phyloP scores from a whole-genome alignment of 768 basidiomycete genomes.

The Mycena capillaripes region DNA sequence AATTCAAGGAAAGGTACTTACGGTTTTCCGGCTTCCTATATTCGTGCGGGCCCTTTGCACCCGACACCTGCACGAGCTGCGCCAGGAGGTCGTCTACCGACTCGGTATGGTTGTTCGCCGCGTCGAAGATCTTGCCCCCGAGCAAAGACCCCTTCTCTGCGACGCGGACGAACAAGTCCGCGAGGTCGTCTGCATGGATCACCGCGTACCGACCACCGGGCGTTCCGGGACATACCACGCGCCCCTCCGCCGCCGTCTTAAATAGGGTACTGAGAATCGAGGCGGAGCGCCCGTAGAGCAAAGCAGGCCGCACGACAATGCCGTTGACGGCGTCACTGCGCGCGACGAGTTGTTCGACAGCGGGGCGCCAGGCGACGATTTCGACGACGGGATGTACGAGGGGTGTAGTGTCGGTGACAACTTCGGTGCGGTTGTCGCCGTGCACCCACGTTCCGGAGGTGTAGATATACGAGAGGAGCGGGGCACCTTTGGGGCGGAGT shows the following conservation, averaged over 20 bases:
- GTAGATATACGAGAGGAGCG: conserved; percentile 61
- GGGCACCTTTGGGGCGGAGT: conserved; percentile 45
- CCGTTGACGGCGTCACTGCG: conserved; percentile 51
- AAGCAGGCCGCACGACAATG: conserved; percentile 58
- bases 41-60: conserved; percentile 50
- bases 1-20: conserved; percentile 41
- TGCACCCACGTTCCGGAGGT: conserved; percentile 62
- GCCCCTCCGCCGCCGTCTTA: conserved; percentile 44
- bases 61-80: conserved; percentile 53
- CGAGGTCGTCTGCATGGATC: conserved; percentile 62
- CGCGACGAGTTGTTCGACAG: conserved; percentile 49
- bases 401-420: conserved; percentile 51
- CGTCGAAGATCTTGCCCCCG: conserved; percentile 58
- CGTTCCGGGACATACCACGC: conserved; percentile 33
- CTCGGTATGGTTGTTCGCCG: conserved; percentile 55
- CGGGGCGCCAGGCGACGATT: conserved; percentile 51
- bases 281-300: conserved; percentile 60
- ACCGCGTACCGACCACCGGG: conserved; percentile 40
- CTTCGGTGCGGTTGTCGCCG: conserved; percentile 49
- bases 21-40: conserved; percentile 50
- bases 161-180: conserved; percentile 56
- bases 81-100: conserved; percentile 56
- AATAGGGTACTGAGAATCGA: conserved; percentile 53
- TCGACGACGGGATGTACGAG: conserved; percentile 37
- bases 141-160: conserved; percentile 54